Base-by-base conservation (phyloP, 192 early-diverging fungal species). In the Gaertneriomyces sp. region DNA sequence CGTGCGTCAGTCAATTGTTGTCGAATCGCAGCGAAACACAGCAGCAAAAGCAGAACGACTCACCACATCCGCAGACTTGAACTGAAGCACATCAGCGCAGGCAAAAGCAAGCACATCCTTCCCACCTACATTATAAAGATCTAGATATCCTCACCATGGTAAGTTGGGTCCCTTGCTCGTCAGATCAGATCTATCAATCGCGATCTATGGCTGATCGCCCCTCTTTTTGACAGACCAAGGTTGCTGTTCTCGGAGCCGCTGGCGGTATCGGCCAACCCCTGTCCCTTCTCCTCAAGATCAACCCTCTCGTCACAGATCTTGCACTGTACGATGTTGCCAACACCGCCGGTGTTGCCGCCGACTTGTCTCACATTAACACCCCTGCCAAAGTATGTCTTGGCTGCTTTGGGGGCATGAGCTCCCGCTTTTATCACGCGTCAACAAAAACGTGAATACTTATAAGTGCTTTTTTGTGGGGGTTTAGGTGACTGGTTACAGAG, bases 221-320 rank as follows among this genome's bases (percentile, higher is more conserved):
- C 0, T 5, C 39, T 14, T 17, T n/a, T 20, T 4, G 41, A 4
- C 10, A 68, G 66, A 64, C 56, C 58, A 79, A 79, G 63, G 77
- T 78, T n/a, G 72, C 74, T 54, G 77, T 77, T 51, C 68, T 79
- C 60, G 81, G 92, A 63, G 92, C 92, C 51, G 89, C 90, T 69
- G 85, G 85, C 61, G 85, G 85, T 61, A 87, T 87, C 65, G 85
- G 85, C 55, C 85, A 87, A 71, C 83, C 85, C 40, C 66, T 87
- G 39, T 85, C 85, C 41, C 81, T 87, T 42, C 75, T 87, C 41
- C 58, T 87, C 62, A 87, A 87, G 76, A 63, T 64, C 19, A 81
- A 87, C 74, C 66, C 76, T 33, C 47, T 72, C 67, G 80, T 87
- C 39, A 74, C 79, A 41, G 75, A 81, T 52, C 77, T 87, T 12